phyloP scores from a whole-genome alignment of 164 flowering plant species.

The Berberis thunbergii region DNA sequence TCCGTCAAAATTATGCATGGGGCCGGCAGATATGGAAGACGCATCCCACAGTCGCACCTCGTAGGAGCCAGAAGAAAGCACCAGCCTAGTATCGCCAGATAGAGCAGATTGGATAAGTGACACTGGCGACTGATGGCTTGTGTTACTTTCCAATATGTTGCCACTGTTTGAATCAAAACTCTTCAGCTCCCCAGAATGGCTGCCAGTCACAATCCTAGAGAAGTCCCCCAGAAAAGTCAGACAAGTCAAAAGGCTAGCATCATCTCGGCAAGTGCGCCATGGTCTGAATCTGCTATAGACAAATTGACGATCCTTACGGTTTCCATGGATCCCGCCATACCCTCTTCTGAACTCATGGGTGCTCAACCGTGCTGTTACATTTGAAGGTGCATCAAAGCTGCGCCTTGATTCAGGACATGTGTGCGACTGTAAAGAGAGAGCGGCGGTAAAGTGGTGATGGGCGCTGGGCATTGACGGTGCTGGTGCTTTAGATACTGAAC shows the following conservation, averaged over 20 bases:
- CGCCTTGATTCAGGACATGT: constrained; percentile 87
- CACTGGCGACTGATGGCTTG: constrained; percentile 67
- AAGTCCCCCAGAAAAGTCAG: constrained; percentile 65
- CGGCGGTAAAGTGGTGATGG: constrained; percentile 95
- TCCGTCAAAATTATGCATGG: constrained; percentile 64
- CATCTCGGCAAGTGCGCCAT: constrained; percentile 92
- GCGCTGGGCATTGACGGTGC: constrained; percentile 96
- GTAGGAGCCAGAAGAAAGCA: constrained; percentile 70
- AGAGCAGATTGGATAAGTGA: constrained; percentile 56
- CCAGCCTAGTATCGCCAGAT: constrained; percentile 45
- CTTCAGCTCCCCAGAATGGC: constrained; percentile 78
- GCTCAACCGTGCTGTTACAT: constrained; percentile 71
- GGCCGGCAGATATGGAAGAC: constrained; percentile 57
- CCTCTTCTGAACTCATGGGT: constrained; percentile 59
- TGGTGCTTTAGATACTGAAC: constrained; percentile 95
- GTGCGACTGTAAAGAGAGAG: constrained; percentile 90
- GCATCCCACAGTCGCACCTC: constrained; percentile 93
- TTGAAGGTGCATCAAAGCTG: constrained; percentile 84
- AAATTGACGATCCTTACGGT: constrained; percentile 80
- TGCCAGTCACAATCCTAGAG: constrained; percentile 67
- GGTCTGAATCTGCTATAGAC: constrained; percentile 92
- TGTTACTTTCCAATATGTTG: constrained; percentile 56
- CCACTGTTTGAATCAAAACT: constrained; percentile 67
- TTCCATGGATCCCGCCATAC: constrained; percentile 75
- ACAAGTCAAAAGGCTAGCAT: constrained; percentile 74